A percentile compares a stretch with the other conserved stretches of the same genome.
Conservation (phyloP, 2,329 filamentous ascomycete genomes). For the Phialophora macrospora region DNA sequence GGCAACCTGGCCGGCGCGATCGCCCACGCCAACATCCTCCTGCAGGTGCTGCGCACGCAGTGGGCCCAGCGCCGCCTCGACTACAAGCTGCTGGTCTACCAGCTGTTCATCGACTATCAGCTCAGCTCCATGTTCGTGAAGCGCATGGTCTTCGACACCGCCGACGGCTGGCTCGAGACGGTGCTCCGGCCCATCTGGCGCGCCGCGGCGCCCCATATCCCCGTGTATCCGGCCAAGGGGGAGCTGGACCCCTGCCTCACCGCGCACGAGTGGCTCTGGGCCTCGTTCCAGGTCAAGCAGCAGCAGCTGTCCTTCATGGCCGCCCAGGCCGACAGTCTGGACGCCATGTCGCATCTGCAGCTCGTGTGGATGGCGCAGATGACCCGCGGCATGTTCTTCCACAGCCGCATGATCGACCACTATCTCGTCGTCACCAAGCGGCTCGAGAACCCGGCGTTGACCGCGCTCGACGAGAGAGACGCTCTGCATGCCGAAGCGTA, state of each 20-base stretch:
- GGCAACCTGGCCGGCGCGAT: background rate
- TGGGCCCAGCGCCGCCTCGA: background rate
- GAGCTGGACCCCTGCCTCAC: background rate
- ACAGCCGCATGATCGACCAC: conserved; percentile 9
- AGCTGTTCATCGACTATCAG: conserved; percentile 3
- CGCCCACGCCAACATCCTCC: conserved; percentile 2
- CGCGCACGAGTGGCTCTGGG: background rate
- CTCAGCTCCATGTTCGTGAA: conserved; percentile 6
- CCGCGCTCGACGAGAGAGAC: background rate
- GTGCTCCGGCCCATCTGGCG: background rate
- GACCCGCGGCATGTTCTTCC: conserved; percentile 1
- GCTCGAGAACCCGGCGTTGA: background rate
- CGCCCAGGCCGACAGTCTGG: background rate
- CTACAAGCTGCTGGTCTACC: conserved; percentile 3
- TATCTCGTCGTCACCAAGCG: background rate
- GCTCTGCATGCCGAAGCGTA: background rate
- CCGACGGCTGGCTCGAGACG: background rate
- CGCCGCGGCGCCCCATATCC: background rate
- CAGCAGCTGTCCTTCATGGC: conserved; percentile 3
- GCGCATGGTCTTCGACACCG: conserved; percentile 6
- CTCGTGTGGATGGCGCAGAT: conserved; percentile 2
- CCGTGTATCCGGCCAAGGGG: background rate
- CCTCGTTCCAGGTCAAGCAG: background rate
- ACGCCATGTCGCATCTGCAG: background rate
- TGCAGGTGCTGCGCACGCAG: background rate